These are phyloP conservation scores for Alternaria viburni DNA, from an alignment of 2,329 filamentous ascomycete genomes.

Conservation along the genomic window DNA sequence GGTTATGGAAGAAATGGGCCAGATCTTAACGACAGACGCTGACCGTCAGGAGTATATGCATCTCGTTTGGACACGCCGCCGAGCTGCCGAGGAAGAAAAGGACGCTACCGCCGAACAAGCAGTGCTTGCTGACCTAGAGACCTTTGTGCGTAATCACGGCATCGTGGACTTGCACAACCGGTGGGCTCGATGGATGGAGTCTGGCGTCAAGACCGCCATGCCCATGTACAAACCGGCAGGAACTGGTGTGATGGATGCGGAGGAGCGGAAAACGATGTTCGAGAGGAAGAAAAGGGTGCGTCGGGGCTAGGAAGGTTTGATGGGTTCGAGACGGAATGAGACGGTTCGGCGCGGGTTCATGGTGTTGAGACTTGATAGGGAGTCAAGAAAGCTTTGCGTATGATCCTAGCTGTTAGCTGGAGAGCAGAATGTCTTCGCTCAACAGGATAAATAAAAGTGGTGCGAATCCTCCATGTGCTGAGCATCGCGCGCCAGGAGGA, in stretches of 20 bases:
- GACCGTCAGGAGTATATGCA: not conserved
- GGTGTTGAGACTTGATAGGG: not conserved
- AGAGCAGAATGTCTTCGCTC: not conserved
- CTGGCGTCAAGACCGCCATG: not conserved
- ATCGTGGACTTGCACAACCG: slow-evolving; percentile 1
- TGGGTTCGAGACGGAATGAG: too few relatives aligned
- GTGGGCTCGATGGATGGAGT: not conserved
- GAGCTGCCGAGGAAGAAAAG: not conserved
- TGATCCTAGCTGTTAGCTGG: not conserved
- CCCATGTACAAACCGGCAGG: not conserved
- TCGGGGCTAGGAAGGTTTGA: not conserved
- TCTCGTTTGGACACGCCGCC: not conserved
- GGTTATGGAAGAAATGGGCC: not conserved
- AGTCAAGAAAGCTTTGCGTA: not conserved
- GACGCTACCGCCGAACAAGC: not conserved
- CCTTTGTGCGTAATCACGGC: not conserved
- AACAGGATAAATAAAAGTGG: not conserved
- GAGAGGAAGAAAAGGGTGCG: not conserved
- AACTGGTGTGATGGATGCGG: not conserved
- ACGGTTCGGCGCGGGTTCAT: not conserved
- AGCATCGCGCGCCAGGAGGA: too few relatives aligned
- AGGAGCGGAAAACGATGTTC: not conserved
- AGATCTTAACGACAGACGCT: not conserved
- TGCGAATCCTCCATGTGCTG: not conserved
- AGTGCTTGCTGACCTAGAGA: not conserved